Evolutionary conservation across 1,284 basidiomycete species (phyloP).

Genomic region (Pholiota adiposa): DNA sequence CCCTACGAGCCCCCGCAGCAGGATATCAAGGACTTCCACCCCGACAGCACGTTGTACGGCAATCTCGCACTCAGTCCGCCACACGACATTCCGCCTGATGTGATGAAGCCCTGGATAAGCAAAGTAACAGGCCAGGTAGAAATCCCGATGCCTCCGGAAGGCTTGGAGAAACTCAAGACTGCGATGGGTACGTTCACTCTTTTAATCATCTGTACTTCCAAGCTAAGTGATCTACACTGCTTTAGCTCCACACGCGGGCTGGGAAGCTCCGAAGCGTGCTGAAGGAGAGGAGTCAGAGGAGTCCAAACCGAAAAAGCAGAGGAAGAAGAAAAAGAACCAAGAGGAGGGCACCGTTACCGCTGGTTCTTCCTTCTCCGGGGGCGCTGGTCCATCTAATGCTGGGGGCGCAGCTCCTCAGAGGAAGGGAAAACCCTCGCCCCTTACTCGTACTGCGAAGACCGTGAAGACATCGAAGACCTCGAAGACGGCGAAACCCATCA

Average conservation of each 20-base stretch:
- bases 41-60: constrained; percentile 15
- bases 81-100: constrained; percentile 1
- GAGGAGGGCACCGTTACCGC: too few relatives aligned
- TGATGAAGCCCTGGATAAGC: constrained; percentile 21
- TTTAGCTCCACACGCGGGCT: constrained; percentile 2
- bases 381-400: too few relatives aligned
- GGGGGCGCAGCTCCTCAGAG: too few relatives aligned
- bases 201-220: not conserved
- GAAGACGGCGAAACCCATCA: too few relatives aligned
- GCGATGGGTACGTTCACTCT: constrained; percentile 13
- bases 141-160: constrained; percentile 8
- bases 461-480: too few relatives aligned
- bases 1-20: constrained; percentile 20
- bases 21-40: constrained; percentile 14
- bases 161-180: constrained; percentile 4
- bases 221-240: too few relatives aligned
- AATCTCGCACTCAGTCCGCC: constrained; percentile 16
- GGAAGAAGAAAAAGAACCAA: not conserved
- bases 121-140: constrained; percentile 9
- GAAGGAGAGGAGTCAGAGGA: not conserved
- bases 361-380: too few relatives aligned
- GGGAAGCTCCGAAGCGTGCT: constrained; percentile 4
- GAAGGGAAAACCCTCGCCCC: too few relatives aligned
- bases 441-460: too few relatives aligned
- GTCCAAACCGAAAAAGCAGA: not conserved